These are phyloP conservation scores for Exophiala alcalophila DNA, from an alignment of 2,329 filamentous ascomycete genomes.

Conservation along the genomic window DNA sequence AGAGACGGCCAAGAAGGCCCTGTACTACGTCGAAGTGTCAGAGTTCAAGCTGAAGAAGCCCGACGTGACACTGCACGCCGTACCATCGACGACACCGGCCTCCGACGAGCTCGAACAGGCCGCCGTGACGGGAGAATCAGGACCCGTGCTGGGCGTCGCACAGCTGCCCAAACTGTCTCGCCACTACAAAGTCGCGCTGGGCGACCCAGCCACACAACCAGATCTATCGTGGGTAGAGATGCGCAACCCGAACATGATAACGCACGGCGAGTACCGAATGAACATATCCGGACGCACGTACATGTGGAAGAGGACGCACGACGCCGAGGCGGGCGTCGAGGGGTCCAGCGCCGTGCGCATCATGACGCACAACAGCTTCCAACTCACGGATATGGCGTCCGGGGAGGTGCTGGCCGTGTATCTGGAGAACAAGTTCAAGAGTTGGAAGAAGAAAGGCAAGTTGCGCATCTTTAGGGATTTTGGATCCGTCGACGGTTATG, in stretches of 20 bases:
- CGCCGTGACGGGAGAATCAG: slow-evolving; percentile 3
- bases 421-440: slow-evolving; percentile 32
- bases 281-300: slow-evolving; percentile 2
- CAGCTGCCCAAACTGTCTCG: slow-evolving; percentile 9
- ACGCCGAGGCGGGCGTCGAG: slow-evolving; percentile 4
- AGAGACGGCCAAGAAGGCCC: slow-evolving; percentile 2
- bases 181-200: slow-evolving; percentile 6
- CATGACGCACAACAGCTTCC: slow-evolving; percentile 30
- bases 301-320: slow-evolving; percentile 9
- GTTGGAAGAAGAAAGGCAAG: slow-evolving; percentile 35
- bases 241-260: slow-evolving; percentile 4
- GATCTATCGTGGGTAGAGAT: slow-evolving; percentile 6
- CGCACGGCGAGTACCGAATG: slow-evolving; percentile 9
- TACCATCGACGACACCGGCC: not conserved
- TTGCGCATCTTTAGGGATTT: slow-evolving; percentile 21
- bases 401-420: slow-evolving; percentile 35
- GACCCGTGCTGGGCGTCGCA: slow-evolving; percentile 1
- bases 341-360: not conserved
- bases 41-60: slow-evolving; percentile 11
- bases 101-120: slow-evolving; percentile 7
- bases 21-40: slow-evolving; percentile 11
- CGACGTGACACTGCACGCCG: slow-evolving; percentile 5
- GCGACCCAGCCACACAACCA: not conserved
- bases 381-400: slow-evolving; percentile 36
- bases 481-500: not conserved